Evolutionary conservation across 2,329 filamentous ascomycete genomes (phyloP).

Genomic region (Aspergillus sp.): DNA sequence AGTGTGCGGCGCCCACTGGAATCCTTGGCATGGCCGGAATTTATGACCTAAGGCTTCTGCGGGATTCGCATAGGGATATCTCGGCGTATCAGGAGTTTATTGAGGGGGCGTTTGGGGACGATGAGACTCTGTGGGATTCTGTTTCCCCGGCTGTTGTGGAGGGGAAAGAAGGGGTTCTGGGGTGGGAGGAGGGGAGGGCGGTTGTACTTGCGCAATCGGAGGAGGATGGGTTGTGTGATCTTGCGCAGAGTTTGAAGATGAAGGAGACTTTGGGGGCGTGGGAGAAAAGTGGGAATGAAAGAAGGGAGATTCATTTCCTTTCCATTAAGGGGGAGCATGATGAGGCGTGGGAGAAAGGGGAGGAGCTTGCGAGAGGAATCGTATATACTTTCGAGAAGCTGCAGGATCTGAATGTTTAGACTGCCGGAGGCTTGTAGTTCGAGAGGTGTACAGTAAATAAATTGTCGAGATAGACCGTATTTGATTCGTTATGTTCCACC

Average conservation of each 20-base stretch:
- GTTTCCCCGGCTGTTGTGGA: slow-evolving; percentile 45
- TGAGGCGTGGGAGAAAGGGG: slow-evolving; percentile 47
- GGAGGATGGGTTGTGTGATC: slow-evolving; percentile 49
- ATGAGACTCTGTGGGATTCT: slow-evolving; percentile 43
- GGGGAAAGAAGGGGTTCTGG: slow-evolving; percentile 34
- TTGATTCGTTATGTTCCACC: slow-evolving; percentile 21
- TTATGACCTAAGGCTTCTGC: slow-evolving; percentile 46
- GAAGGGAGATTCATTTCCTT: slow-evolving; percentile 47
- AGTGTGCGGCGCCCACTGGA: slow-evolving; percentile 37
- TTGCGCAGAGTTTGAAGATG: slow-evolving; percentile 47
- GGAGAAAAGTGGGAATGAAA: slow-evolving; percentile 34
- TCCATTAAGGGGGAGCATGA: slow-evolving; percentile 45
- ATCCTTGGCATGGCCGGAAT: slow-evolving; percentile 51
- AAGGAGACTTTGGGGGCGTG: slow-evolving; percentile 56
- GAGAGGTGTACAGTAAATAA: too few species aligned
- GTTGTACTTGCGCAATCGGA: slow-evolving; percentile 47
- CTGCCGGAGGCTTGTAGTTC: not conserved
- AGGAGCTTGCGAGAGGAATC: slow-evolving; percentile 46
- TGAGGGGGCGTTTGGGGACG: slow-evolving; percentile 47
- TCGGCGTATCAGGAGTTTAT: slow-evolving; percentile 46
- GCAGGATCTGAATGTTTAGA: slow-evolving; percentile 24
- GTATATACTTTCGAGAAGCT: slow-evolving; percentile 36
- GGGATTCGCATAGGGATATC: slow-evolving; percentile 37
- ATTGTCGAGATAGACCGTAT: slow-evolving; percentile 3
- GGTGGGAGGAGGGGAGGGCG: slow-evolving; percentile 40